Base-by-base conservation (phyloP, 345 rosid genomes). In the Corchorus olitorius region DNA sequence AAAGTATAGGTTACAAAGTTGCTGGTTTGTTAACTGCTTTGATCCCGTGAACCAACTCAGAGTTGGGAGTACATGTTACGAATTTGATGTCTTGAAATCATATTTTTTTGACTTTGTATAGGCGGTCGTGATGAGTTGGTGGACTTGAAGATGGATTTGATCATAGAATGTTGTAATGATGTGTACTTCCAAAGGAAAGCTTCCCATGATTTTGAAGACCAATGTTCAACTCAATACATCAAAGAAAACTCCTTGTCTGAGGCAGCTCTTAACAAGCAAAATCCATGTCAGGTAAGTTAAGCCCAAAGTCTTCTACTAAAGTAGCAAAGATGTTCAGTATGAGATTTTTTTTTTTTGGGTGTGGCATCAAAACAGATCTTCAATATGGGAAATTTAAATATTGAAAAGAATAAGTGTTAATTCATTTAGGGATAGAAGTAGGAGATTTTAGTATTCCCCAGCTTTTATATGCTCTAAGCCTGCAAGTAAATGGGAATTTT, bases 201-300 rank as follows among this genome's bases (percentile, higher is more conserved):
- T 45, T 19, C 75, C 33, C 45, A 35, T 34, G 61, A 37, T 37
- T 35, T 17, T 70, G 79, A 70, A 73, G 85, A 80, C 64, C 84
- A 80, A 68, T 63, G 76, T 69, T 79, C 78, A 49, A 34, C 54
- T 63, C 72, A 66, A 67, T 65, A 39, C 75, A 70, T 73, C 79
- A 76, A 79, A 75, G 78, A 77, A 52, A 66, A 45, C 73, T 82
- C 79, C 72, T 75, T 83, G 53, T 61, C 73, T 39, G 89, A 81
- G 82, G 77, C 74, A 75, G 65, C 54, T 45, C 66, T 76, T 27
- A 14, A 34, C 53, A 43, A 72, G 58, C 83, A 81, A 73, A 84
- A 82, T 71, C 82, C 86, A 6, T 89, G 92, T 77, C 87, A 89
- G 91, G 94, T 84, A 82, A 83, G 82, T 78, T 73, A 17, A 27